phyloP scores from a whole-genome alignment of 2,329 filamentous ascomycete genomes.

The Capronia americana region DNA sequence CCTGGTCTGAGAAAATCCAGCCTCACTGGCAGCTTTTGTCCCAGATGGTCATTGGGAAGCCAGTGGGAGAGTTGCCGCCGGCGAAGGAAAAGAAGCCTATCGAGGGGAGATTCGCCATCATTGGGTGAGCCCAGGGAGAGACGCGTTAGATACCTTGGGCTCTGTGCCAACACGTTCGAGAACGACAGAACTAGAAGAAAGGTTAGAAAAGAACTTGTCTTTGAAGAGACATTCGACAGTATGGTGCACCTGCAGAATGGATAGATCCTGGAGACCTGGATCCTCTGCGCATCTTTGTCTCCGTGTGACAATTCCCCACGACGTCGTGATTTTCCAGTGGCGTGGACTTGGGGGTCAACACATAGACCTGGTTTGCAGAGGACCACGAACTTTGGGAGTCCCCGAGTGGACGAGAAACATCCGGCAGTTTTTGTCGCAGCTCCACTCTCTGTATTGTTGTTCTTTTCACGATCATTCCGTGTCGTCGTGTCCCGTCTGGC shows the following conservation, averaged over 20 bases:
- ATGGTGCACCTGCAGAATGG: not conserved
- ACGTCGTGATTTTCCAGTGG: not conserved
- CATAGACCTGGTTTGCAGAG: conserved; percentile 5
- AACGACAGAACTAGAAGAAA: conserved; percentile 10
- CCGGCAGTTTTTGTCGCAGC: not conserved
- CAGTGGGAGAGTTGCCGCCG: conserved; percentile 4
- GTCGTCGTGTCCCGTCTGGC: not conserved
- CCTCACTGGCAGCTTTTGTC: conserved; percentile 75
- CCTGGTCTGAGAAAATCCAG: conserved; percentile 69
- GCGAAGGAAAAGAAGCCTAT: conserved; percentile 18
- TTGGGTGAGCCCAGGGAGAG: conserved; percentile 4
- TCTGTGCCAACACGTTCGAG: not conserved
- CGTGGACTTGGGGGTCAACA: conserved; percentile 4
- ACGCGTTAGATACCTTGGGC: not conserved
- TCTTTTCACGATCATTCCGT: not conserved
- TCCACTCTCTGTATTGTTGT: not conserved
- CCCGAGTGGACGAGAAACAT: not conserved
- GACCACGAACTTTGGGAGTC: not conserved
- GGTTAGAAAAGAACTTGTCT: conserved; percentile 1
- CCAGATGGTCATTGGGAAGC: conserved; percentile 78
- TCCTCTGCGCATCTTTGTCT: conserved; percentile 9
- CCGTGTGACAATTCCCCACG: not conserved
- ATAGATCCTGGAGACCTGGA: conserved; percentile 7
- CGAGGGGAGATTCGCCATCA: conserved; percentile 13
- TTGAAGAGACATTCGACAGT: not conserved